These are phyloP conservation scores for Coemansia sp. DNA, from an alignment of 192 early-diverging fungal species.

Conservation along the genomic window DNA sequence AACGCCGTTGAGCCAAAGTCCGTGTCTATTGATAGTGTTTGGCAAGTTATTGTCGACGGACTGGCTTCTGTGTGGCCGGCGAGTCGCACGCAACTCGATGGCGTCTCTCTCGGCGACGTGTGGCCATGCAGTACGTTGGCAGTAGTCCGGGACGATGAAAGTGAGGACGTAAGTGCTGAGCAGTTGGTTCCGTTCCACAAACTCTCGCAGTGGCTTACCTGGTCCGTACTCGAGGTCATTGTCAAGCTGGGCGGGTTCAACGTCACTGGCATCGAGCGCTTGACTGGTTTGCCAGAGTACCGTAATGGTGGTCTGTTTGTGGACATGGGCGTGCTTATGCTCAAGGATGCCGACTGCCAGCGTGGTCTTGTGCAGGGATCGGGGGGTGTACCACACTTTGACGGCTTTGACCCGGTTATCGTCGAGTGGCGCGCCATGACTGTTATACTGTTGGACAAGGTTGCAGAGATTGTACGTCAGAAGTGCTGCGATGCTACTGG, in stretches of 20 bases:
- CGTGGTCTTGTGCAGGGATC: conserved; percentile 58
- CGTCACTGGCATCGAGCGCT: conserved; percentile 61
- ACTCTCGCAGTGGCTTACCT: conserved; percentile 94
- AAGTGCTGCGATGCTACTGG: conserved; percentile 53
- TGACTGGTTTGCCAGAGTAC: conserved; percentile 90
- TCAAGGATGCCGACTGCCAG: conserved; percentile 58
- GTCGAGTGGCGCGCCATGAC: conserved; percentile 96
- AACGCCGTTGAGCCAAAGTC: conserved; percentile 42
- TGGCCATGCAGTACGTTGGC: conserved; percentile 75
- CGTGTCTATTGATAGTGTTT: conserved; percentile 74
- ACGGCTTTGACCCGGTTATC: conserved; percentile 77
- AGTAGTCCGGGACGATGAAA: conserved; percentile 11
- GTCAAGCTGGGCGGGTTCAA: conserved; percentile 56
- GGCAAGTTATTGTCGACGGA: conserved; percentile 78
- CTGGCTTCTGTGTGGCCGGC: conserved; percentile 87
- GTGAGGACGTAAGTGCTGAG: conserved; percentile 23
- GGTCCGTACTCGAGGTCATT: conserved; percentile 86
- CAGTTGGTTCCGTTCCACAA: conserved; percentile 86
- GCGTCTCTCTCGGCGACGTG: conserved; percentile 84
- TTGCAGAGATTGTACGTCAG: conserved; percentile 67
- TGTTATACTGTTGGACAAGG: conserved; percentile 75
- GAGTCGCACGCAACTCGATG: conserved; percentile 75
- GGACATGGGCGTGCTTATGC: conserved; percentile 77
- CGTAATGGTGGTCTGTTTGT: conserved; percentile 88
- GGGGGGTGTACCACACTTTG: conserved; percentile 67